Conservation (phyloP, 306 rosid species). For the Sophora flavescens region DNA sequence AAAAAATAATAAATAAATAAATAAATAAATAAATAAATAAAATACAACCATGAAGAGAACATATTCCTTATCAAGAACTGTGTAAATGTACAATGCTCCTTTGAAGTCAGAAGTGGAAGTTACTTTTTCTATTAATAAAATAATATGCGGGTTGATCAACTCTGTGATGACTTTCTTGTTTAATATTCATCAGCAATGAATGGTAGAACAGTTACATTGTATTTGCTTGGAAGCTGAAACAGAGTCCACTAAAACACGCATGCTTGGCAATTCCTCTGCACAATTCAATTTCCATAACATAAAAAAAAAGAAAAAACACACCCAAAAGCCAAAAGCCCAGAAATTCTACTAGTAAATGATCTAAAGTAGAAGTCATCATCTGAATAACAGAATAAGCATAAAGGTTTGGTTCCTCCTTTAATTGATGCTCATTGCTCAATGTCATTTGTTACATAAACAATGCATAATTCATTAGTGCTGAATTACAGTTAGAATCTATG, state of each 20-base stretch:
- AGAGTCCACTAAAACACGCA: constrained; percentile 61
- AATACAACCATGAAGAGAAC: constrained; percentile 50
- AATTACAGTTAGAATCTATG: constrained; percentile 56
- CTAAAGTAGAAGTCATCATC: neutral
- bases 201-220: constrained; percentile 46
- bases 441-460: constrained; percentile 41
- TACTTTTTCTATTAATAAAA: constrained; percentile 49
- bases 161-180: constrained; percentile 49
- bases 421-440: constrained; percentile 38
- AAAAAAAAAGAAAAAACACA: neutral
- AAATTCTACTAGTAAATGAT: neutral
- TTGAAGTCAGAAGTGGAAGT: constrained; percentile 61
- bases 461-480: constrained; percentile 45
- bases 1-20: too few species aligned
- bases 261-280: constrained; percentile 44
- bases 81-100: constrained; percentile 46
- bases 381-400: constrained; percentile 25
- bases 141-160: constrained; percentile 55
- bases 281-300: constrained; percentile 24
- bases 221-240: constrained; percentile 57
- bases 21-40: too few species aligned
- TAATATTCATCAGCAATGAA: constrained; percentile 41
- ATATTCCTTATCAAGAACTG: constrained; percentile 57
- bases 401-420: constrained; percentile 34
- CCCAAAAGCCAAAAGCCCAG: neutral